Evolutionary conservation across 345 rosid genomes (phyloP), one percentile per base, ranked within the genome.

Genomic region (Dipteronia sinensis): DNA sequence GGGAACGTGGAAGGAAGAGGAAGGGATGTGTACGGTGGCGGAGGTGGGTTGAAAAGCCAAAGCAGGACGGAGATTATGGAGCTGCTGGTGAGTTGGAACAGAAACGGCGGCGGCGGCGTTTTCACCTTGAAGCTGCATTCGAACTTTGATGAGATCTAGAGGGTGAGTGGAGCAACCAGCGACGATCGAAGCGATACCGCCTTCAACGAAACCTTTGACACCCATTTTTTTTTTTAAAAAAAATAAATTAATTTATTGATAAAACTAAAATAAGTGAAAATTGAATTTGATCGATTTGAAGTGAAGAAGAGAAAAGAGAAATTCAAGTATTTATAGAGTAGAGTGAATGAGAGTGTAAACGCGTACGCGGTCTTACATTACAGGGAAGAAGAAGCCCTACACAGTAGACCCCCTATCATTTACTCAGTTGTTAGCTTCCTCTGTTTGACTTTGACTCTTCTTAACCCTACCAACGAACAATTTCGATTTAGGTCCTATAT

Each of bases 121-220:
- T 79, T 93, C 97, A 20, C 97, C 97, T 68, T 93, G 97, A 25
- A 93, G 92, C 76, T 93, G 97, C 88, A 93, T 88, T 10, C 95
- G 90, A 66, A 93, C 97, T 82, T 93, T 93, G 80, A 93, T 87
- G 46, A 93, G 92, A 65, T 93, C 97, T 13, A 93, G 87, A n/a
- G 97, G 97, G 78, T 93, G 97, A 53, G 95, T 93, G 2, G 92
- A 89, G 78, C 91, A 91, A 4, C 97, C 95, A 7, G 97, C 97
- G 47, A 93, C 85, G 29, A 91, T 77, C 17, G 97, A 87, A 7
- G 97, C 94, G 7, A 90, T 74, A 5, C 97, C 97, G 4, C 97
- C 97, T 74, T 93, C 97, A 0, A 82, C 89, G 62, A 93, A 93
- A 5, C 95, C 92, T 82, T 92, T 94, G n/a, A 88, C 79, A 17